Evolutionary conservation across 495 filamentous ascomycete genomes (phyloP).

Genomic region (Trichoderma erinaceum): DNA sequence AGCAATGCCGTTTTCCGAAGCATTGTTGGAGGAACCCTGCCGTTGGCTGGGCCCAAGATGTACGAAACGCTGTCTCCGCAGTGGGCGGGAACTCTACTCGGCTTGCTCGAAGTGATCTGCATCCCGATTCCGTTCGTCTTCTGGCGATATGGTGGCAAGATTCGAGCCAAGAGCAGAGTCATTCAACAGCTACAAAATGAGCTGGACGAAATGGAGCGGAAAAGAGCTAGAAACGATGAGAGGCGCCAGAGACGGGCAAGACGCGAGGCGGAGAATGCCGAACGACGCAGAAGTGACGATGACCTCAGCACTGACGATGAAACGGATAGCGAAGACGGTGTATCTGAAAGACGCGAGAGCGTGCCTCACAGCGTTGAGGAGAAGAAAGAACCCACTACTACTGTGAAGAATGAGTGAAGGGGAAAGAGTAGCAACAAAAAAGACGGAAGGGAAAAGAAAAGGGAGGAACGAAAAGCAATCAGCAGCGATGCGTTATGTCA

Average conservation of each 20-base stretch:
- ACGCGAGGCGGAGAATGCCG: not conserved
- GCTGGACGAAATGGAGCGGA: slow-evolving; percentile 53
- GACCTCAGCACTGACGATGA: not conserved
- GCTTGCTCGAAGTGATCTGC: slow-evolving; percentile 58
- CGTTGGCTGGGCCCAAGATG: slow-evolving; percentile 67
- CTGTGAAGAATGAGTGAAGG: not conserved
- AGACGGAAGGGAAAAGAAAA: too few relatives aligned
- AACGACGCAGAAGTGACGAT: not conserved
- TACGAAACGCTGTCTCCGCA: slow-evolving; percentile 62
- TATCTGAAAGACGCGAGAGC: not conserved
- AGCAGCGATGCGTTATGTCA: not conserved
- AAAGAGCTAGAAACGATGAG: slow-evolving; percentile 27
- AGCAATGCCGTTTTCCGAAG: slow-evolving; percentile 69
- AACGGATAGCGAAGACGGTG: not conserved
- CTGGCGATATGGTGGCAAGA: slow-evolving; percentile 65
- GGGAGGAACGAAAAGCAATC: too few relatives aligned
- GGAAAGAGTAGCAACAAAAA: not conserved
- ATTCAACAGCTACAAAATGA: slow-evolving; percentile 68
- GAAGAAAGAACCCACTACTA: not conserved
- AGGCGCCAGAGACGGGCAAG: slow-evolving; percentile 16
- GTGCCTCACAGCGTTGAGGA: not conserved
- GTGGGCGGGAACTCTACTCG: slow-evolving; percentile 74
- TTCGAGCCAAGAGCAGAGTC: slow-evolving; percentile 58
- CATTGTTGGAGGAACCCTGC: slow-evolving; percentile 61
- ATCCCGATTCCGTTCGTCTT: slow-evolving; percentile 78